Conservation (phyloP, 176 grass and related monocot genomes). For the Themeda triandra region DNA sequence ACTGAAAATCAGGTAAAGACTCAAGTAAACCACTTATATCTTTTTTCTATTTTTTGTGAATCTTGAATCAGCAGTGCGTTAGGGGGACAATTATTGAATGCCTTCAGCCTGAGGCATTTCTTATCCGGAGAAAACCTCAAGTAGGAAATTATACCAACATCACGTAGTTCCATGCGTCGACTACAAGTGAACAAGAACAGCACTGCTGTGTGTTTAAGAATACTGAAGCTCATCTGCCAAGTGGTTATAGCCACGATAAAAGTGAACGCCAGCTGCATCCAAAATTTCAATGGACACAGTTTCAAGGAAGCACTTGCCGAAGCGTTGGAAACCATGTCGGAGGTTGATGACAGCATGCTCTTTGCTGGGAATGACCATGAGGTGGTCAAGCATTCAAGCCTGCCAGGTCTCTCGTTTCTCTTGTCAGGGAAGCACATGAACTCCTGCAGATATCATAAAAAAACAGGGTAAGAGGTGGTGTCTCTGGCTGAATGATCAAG, state of each 20-base stretch:
- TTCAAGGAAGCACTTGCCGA: background rate
- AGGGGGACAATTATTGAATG: too few relatives aligned
- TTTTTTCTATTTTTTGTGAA: too few relatives aligned
- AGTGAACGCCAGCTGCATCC: background rate
- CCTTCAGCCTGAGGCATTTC: too few relatives aligned
- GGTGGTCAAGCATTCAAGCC: background rate
- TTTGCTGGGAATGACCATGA: too few relatives aligned
- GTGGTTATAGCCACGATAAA: background rate
- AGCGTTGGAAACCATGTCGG: background rate
- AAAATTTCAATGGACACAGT: background rate
- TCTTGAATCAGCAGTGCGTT: too few relatives aligned
- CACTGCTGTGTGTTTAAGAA: background rate
- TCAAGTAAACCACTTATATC: too few relatives aligned
- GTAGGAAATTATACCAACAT: too few relatives aligned
- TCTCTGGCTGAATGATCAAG: too few relatives aligned
- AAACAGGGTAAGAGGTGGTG: too few relatives aligned
- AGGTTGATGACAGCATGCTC: background rate
- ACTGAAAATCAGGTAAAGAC: background rate
- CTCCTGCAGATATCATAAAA: background rate
- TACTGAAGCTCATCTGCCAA: background rate
- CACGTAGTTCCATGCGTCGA: too few relatives aligned
- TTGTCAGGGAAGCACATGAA: background rate
- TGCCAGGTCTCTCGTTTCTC: background rate
- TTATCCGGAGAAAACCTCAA: too few relatives aligned
- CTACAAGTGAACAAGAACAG: too few relatives aligned